These are phyloP conservation scores for Coemansia sp. DNA, from an alignment of 192 early-diverging fungal species.

Conservation along the genomic window DNA sequence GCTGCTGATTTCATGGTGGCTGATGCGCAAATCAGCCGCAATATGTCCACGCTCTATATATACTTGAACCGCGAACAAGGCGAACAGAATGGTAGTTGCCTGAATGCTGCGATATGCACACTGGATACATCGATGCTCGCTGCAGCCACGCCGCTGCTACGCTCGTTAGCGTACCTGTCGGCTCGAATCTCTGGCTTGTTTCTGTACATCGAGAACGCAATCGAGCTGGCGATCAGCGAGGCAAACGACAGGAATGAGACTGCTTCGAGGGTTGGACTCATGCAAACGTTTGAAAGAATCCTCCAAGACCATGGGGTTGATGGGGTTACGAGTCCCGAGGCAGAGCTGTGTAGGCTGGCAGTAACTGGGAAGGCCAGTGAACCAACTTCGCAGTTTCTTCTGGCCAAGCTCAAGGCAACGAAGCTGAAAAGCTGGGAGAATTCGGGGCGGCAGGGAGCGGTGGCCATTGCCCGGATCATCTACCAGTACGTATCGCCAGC, in stretches of 20 bases:
- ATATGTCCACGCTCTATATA: slow-evolving; percentile 4
- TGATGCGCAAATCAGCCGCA: slow-evolving; percentile 12
- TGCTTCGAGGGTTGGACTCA: slow-evolving; percentile 26
- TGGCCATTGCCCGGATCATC: slow-evolving; percentile 22
- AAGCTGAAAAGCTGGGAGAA: slow-evolving; percentile 42
- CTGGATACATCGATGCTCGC: slow-evolving; percentile 29
- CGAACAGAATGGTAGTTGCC: background rate
- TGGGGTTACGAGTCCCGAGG: slow-evolving; percentile 38
- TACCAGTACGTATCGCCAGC: slow-evolving; percentile 41
- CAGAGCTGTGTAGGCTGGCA: slow-evolving; percentile 35
- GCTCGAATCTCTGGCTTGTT: slow-evolving; percentile 29
- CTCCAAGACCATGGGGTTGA: slow-evolving; percentile 48
- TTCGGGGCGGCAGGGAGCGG: slow-evolving; percentile 34
- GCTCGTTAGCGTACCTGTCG: slow-evolving; percentile 21
- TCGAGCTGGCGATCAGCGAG: slow-evolving; percentile 20
- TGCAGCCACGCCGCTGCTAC: slow-evolving; percentile 17
- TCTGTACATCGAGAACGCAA: slow-evolving; percentile 30
- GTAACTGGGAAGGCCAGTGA: slow-evolving; percentile 42
- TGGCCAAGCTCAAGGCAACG: slow-evolving; percentile 31
- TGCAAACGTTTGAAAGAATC: slow-evolving; percentile 23
- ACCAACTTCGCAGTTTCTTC: slow-evolving; percentile 47
- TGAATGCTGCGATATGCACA: background rate
- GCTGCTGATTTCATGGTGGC: background rate
- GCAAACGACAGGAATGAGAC: slow-evolving; percentile 12
- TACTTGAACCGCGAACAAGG: background rate